Evolutionary conservation across 257 asterid genomes (phyloP), one percentile per base, ranked within the genome.

Genomic region (Paulownia fortunei): DNA sequence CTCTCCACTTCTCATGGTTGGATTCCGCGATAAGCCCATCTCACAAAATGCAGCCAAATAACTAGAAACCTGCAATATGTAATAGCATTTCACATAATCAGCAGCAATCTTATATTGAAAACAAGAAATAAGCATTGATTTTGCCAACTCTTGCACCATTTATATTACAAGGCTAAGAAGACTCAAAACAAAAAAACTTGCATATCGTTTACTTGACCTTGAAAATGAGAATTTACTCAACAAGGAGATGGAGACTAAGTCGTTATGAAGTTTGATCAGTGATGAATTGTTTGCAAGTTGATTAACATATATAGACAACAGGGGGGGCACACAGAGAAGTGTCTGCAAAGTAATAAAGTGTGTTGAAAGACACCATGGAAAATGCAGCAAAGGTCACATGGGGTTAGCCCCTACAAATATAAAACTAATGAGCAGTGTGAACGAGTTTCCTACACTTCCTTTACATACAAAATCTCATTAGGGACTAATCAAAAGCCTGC

Each of bases 321-420:
- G 7, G 11, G 51, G 54, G 56, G 12, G 16, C 39, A 61, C 55
- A 42, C 19, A 65, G 58, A 65, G 59, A 71, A 30, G 66, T 77
- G 84, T 81, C 80, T 72, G 41, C 34, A 71, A 81, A 72, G 89
- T 42, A 78, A 80, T 84, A 83, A 86, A 89, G 79, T 74, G 84
- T 76, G 86, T 71, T 67, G 86, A 85, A 82, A 72, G 84, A 86
- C 15, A 60, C 87, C 92, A 90, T 84, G 92, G 75, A 74, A 88
- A 89, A 88, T 83, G 96, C 89, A 86, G 88, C 80, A 37, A 86
- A 78, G 85, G 77, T 94, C 97, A 94, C 98, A 94, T 94, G 98
- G 94, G 96, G 84, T 85, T 88, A 81, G 78, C 86, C 27, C 62
- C 49, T 26, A 30, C 27, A 77, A 44, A 41, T 32, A 46, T 30